Conservation (phyloP, 495 filamentous ascomycete species). For the Penicillium taxi region DNA sequence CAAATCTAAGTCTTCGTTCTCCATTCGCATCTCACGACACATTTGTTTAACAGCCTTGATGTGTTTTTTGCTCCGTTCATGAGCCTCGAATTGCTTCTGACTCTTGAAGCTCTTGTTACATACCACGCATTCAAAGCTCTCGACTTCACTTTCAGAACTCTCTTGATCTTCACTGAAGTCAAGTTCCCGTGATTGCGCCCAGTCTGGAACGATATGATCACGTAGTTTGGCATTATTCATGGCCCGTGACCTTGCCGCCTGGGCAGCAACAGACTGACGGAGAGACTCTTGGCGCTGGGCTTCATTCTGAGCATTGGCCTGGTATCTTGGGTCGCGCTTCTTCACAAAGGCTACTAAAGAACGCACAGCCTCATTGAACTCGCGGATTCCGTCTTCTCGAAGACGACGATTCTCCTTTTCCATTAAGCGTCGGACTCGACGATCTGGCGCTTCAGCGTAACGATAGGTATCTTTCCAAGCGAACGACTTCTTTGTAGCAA, state of each 20-base stretch:
- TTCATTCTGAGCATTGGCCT: constrained; percentile 59
- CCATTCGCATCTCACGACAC: constrained; percentile 70
- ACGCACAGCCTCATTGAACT: constrained; percentile 90
- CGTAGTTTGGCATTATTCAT: constrained; percentile 69
- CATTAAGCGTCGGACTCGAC: constrained; percentile 73
- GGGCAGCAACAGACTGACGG: constrained; percentile 69
- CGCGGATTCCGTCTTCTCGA: constrained; percentile 72
- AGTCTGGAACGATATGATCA: constrained; percentile 62
- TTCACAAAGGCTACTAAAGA: constrained; percentile 84
- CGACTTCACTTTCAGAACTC: constrained; percentile 45
- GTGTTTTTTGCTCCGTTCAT: constrained; percentile 96
- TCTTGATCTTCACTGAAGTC: constrained; percentile 44
- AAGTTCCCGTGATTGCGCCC: constrained; percentile 54
- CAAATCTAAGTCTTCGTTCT: constrained; percentile 48
- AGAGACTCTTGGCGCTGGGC: constrained; percentile 71
- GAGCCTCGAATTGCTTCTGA: constrained; percentile 82
- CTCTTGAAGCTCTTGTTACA: constrained; percentile 93
- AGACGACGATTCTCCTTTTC: constrained; percentile 89
- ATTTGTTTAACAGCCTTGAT: constrained; percentile 73
- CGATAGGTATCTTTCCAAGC: constrained; percentile 82
- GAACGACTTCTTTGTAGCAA: constrained; percentile 78
- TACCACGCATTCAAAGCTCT: constrained; percentile 78
- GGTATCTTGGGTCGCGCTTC: constrained; percentile 84
- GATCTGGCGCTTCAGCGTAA: constrained; percentile 78
- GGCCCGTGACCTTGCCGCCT: constrained; percentile 75